Evolutionary conservation across 2,329 filamentous ascomycete genomes (phyloP), one percentile per base, ranked within the genome.

Genomic region (Venturia pyrina): DNA sequence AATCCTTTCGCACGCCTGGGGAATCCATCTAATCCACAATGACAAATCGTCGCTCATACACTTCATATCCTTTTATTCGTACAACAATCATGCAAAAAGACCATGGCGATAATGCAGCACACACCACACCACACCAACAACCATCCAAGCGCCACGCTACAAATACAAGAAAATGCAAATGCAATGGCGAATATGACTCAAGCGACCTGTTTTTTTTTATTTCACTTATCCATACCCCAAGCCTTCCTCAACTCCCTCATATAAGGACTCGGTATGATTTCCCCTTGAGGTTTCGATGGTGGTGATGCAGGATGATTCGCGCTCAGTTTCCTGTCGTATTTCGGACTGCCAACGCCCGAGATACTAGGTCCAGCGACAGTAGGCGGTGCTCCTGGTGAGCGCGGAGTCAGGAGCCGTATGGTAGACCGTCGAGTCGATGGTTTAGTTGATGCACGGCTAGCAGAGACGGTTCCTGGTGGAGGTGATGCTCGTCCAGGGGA

Each of bases 171-270:
- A 8, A 19, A 13, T 28, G 13, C 11, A 59, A 37, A 59, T 37
- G 28, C 28, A 6, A n/a, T n/a, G 3, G 10, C 28, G 19, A 59
- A 37, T 10, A 50, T 24, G 46, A 50, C 7, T 28, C 28, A 2
- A 28, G 28, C 28, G 28, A 28, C 28, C 28, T n/a, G n/a, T n/a
- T 28, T 28, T 28, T 28, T 28, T 4, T 28, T 28, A 2, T 28
- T 28, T 4, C 4, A 65, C 8, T 60, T 15, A 40, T 65, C 63
- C 63, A 57, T 28, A 41, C 63, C 63, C 63, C 63, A 65, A 43
- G 63, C 63, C 37, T 40, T 56, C 32, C 63, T 41, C 48, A 53
- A 48, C 21, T 65, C 63, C 34, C 21, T 41, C 63, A 65, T 59
- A 11, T 48, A 13, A 13, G 46, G 46, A 21, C 46, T 64, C 7